A percentile compares a stretch with the other conserved stretches of the same genome.
These are phyloP conservation scores for Hypoxylon sp. DNA, from an alignment of 2,329 filamentous ascomycete species.

Conservation along the genomic window DNA sequence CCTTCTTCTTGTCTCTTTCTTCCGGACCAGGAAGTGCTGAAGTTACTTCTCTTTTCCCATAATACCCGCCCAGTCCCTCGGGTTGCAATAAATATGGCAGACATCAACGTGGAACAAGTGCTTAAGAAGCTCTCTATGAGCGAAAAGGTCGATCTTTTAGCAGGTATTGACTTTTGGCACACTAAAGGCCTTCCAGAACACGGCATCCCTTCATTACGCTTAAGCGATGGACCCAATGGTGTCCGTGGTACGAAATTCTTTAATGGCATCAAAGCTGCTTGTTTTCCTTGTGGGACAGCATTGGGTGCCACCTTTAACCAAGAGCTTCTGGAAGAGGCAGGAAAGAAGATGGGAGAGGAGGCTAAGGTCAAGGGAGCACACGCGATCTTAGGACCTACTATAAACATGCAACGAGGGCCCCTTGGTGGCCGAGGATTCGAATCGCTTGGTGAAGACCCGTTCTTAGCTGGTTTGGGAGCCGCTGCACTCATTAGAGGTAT, in stretches of 20 bases:
- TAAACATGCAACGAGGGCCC: conserved; percentile 74
- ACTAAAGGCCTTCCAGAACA: conserved; percentile 72
- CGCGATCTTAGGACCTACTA: conserved; percentile 72
- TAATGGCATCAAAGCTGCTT: conserved; percentile 72
- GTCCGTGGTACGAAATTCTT: conserved; percentile 78
- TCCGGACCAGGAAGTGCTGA: not conserved
- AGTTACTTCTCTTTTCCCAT: not conserved
- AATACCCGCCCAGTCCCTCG: not conserved
- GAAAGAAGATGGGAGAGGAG: conserved; percentile 67
- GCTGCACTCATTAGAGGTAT: conserved; percentile 69
- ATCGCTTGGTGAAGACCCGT: conserved; percentile 71
- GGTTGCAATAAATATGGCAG: conserved; percentile 58
- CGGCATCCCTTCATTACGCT: conserved; percentile 74
- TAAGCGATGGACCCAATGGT: conserved; percentile 79
- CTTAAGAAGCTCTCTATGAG: conserved; percentile 67
- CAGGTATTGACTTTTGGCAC: conserved; percentile 78
- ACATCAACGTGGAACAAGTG: conserved; percentile 68
- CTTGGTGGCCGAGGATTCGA: conserved; percentile 73
- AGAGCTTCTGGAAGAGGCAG: conserved; percentile 66
- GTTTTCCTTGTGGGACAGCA: conserved; percentile 71
- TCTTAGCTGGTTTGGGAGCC: conserved; percentile 69
- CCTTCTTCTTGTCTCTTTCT: not conserved
- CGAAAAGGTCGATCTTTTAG: conserved; percentile 69
- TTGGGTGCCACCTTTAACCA: conserved; percentile 72
- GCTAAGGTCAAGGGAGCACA: conserved; percentile 71